Base-by-base conservation (phyloP, 805 yeast genomes). In the Candida railenensis region DNA sequence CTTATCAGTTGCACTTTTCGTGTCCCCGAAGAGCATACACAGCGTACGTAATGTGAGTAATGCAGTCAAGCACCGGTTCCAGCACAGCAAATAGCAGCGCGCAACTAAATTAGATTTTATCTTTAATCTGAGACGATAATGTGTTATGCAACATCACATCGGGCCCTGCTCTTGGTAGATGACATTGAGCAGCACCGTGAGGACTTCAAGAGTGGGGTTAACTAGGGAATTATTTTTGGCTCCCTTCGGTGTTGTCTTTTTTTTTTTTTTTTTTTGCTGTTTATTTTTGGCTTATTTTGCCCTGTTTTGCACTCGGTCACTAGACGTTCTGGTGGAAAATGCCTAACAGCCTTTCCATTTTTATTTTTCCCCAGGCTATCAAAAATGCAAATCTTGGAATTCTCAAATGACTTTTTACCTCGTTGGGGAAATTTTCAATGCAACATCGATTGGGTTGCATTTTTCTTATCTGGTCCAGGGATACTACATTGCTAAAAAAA, bases 391-490 rank as follows among this genome's bases (percentile, higher is more conserved):
- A 25, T 25, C 30, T 25, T 25, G n/a, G n/a, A n/a, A n/a, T 25
- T 25, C 11, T 25, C 30, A 11, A 25, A 25, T 5, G 30, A 11
- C 30, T 25, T 25, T 25, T n/a, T n/a, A n/a, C 30, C 30, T 25
- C 30, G 30, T 25, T 25, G 30, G 30, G 30, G 30, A 25, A 25
- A 7, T 25, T 25, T 25, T 25, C 36, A 33, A 33, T 33, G 36
- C 36, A 33, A 33, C 36, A 12, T 33, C 36, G 36, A 33, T 33
- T 15, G 36, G 36, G 36, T 33, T 33, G 18, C 36, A 33, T 33
- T 33, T 33, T 33, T 33, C 18, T 25, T 25, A 25, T 25, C 30
- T 25, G 9, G 5, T 5, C 9, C 5, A 11, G 11, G 30, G 30
- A 25, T 25, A 25, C 30, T 7, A 25, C 30, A 25, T 25, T 25